Evolutionary conservation across 257 asterid genomes (phyloP).

Genomic region (Gentiana dahurica): DNA sequence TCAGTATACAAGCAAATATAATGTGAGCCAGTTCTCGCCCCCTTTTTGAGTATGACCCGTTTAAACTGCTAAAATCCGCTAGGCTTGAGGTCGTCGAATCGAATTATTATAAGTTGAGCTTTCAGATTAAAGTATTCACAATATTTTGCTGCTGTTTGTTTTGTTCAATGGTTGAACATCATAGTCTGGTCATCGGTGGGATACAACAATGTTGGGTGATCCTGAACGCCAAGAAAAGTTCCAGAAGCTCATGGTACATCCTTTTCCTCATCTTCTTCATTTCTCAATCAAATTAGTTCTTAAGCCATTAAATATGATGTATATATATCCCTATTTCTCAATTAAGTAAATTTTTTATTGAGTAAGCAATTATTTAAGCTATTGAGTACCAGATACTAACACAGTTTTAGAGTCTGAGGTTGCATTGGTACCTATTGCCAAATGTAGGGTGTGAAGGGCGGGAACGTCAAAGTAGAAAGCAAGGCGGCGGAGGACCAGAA

Average conservation of each 20-base stretch:
- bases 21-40: no score
- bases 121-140: constrained; percentile 33
- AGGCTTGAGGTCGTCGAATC: no score
- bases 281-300: no score
- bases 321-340: no score
- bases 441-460: constrained; percentile 99
- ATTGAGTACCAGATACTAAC: constrained; percentile 15
- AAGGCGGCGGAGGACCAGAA: constrained; percentile 44
- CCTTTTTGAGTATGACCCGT: no score
- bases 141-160: constrained; percentile 14
- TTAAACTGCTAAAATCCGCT: no score
- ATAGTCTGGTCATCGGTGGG: constrained; percentile 85
- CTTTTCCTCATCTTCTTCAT: constrained; percentile 7
- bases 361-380: no score
- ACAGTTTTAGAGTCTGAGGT: constrained; percentile 98
- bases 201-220: constrained; percentile 64
- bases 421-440: constrained; percentile 91
- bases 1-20: no score
- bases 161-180: constrained; percentile 20
- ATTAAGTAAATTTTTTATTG: no score
- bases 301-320: no score
- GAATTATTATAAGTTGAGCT: neutral
- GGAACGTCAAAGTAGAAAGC: constrained; percentile 48
- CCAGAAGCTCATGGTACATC: constrained; percentile 96
- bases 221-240: constrained; percentile 94